phyloP scores from a whole-genome alignment of 2,329 filamentous ascomycete genomes.

The Venturia nashicola region DNA sequence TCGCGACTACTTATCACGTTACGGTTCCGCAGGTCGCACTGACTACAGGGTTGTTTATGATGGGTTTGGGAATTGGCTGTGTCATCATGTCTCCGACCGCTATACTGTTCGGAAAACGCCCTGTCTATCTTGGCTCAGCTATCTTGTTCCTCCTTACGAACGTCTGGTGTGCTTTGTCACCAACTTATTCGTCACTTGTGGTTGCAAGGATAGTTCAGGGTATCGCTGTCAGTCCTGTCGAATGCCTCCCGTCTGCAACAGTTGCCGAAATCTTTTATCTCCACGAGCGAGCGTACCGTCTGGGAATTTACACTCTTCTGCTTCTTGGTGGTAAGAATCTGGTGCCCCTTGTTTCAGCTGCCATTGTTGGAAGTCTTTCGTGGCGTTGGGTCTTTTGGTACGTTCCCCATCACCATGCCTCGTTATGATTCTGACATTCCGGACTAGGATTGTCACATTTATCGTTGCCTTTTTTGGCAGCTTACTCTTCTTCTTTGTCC shows the following conservation, averaged over 20 bases:
- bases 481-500: slow-evolving; percentile 79
- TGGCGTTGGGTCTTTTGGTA: slow-evolving; percentile 92
- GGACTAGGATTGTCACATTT: slow-evolving; percentile 62
- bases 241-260: slow-evolving; percentile 84
- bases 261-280: slow-evolving; percentile 96
- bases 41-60: slow-evolving; percentile 88
- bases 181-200: slow-evolving; percentile 66
- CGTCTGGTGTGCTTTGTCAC: slow-evolving; percentile 78
- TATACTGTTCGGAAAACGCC: slow-evolving; percentile 80
- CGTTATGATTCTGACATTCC: not conserved
- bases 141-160: slow-evolving; percentile 65
- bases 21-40: slow-evolving; percentile 62
- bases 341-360: slow-evolving; percentile 75
- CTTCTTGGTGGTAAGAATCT: slow-evolving; percentile 86
- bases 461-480: slow-evolving; percentile 58
- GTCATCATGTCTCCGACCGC: slow-evolving; percentile 81
- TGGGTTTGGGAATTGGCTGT: slow-evolving; percentile 77
- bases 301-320: slow-evolving; percentile 85
- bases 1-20: slow-evolving; percentile 56
- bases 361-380: slow-evolving; percentile 60
- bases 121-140: slow-evolving; percentile 71
- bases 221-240: slow-evolving; percentile 76
- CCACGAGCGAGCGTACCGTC: slow-evolving; percentile 82
- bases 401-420: slow-evolving; percentile 16
- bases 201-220: slow-evolving; percentile 79